Percentiles rank a stretch among this genome's conserved stretches.
Evolutionary conservation across 164 flowering plant genomes (phyloP).

Genomic region (Chimonanthus salicifolius): DNA sequence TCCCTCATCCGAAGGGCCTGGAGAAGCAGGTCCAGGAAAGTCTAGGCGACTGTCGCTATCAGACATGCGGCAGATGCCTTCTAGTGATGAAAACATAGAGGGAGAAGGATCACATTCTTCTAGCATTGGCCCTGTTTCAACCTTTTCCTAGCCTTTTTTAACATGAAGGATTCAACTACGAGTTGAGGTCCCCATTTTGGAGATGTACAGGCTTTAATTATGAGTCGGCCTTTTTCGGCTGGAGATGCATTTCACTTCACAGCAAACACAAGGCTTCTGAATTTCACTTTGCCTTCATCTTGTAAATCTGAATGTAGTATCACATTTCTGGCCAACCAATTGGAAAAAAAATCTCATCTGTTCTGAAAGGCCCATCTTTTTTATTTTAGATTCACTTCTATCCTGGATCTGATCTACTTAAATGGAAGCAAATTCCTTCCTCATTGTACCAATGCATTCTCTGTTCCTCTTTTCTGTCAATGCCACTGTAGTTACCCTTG

Average conservation of each 20-base stretch:
- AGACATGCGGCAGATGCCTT: slow-evolving; percentile 62
- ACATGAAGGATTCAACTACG: slow-evolving; percentile 35
- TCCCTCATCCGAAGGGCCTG: slow-evolving; percentile 59
- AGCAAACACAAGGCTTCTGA: slow-evolving; percentile 31
- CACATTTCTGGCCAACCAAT: slow-evolving; percentile 36
- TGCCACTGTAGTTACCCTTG: not conserved
- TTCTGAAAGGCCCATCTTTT: slow-evolving; percentile 17
- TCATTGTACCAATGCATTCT: not conserved
- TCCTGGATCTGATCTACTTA: not conserved
- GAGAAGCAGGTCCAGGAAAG: slow-evolving; percentile 49
- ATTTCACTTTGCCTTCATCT: slow-evolving; percentile 31
- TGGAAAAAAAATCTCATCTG: slow-evolving; percentile 28
- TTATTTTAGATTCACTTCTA: not conserved
- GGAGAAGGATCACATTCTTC: slow-evolving; percentile 41
- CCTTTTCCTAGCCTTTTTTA: slow-evolving; percentile 29
- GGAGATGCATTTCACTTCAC: slow-evolving; percentile 39
- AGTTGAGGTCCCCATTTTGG: slow-evolving; percentile 47
- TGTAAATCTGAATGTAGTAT: slow-evolving; percentile 46
- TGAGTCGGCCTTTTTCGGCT: slow-evolving; percentile 33
- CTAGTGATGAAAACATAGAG: slow-evolving; percentile 57
- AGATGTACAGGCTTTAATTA: slow-evolving; percentile 49
- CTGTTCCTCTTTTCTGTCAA: slow-evolving; percentile 4
- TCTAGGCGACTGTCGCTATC: slow-evolving; percentile 57
- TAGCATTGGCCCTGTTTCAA: slow-evolving; percentile 23
- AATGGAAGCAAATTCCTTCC: not conserved